phyloP scores from a whole-genome alignment of 768 basidiomycete genomes.

The Pisolithus microcarpus region DNA sequence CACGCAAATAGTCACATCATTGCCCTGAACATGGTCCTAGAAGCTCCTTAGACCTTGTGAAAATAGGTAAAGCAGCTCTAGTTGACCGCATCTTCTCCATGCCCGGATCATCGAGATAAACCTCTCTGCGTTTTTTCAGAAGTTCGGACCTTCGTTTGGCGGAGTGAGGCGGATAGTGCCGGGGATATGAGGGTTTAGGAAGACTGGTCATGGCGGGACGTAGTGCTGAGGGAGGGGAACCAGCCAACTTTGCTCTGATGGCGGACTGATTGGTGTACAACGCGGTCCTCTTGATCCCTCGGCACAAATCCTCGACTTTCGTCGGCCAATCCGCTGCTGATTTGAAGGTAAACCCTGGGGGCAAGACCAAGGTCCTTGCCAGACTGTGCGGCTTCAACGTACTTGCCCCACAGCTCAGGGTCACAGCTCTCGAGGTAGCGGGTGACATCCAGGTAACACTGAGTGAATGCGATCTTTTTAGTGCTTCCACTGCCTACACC shows the following conservation, averaged over 20 bases:
- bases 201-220: conserved; percentile 2
- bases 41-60: conserved; percentile 57
- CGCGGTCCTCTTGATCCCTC: conserved; percentile 53
- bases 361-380: conserved; percentile 68
- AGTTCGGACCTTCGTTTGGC: conserved; percentile 49
- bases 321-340: conserved; percentile 58
- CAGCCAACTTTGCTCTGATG: conserved; percentile 13
- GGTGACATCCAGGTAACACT: conserved; percentile 82
- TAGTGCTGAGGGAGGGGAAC: conserved; percentile 1
- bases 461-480: conserved; percentile 67
- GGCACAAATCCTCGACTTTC: conserved; percentile 64
- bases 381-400: conserved; percentile 49
- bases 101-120: conserved; percentile 54
- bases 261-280: conserved; percentile 63
- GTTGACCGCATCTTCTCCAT: conserved; percentile 61
- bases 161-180: conserved; percentile 23
- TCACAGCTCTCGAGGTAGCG: conserved; percentile 85
- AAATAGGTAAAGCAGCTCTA: conserved; percentile 69
- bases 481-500: conserved; percentile 63
- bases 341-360: conserved; percentile 58
- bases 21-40: conserved; percentile 58
- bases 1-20: conserved; percentile 87
- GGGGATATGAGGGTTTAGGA: conserved; percentile 15
- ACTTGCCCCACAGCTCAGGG: conserved; percentile 69
- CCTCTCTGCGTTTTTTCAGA: conserved; percentile 46